Percentiles rank a stretch among this genome's conserved stretches.
Conservation (phyloP, 2,329 filamentous ascomycete genomes). For the Tolypocladium ophioglossoides region DNA sequence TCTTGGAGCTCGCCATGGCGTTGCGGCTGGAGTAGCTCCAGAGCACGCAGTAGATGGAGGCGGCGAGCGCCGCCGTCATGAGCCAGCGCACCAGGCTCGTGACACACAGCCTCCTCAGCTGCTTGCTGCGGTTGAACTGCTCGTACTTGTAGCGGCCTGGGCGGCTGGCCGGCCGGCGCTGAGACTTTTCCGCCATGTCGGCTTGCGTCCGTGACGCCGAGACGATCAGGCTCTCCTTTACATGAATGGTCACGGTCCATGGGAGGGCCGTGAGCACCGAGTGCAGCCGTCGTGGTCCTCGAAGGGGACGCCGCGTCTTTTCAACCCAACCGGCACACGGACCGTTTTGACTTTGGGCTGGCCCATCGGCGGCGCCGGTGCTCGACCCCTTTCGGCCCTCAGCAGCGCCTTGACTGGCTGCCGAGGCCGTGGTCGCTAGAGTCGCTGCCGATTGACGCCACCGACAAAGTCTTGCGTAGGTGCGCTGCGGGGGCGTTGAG, state of each 20-base stretch:
- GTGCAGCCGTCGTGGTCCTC: not conserved
- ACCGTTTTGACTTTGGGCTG: not conserved
- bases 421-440: no score
- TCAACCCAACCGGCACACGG: no score
- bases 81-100: constrained; percentile 14
- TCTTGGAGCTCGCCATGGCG: constrained; percentile 21
- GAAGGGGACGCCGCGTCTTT: no score
- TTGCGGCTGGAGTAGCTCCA: constrained; percentile 14
- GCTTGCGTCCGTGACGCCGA: not conserved
- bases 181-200: not conserved
- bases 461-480: no score
- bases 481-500: not conserved
- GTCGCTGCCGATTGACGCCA: not conserved
- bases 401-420: no score
- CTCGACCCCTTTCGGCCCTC: not conserved
- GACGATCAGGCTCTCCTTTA: not conserved
- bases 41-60: constrained; percentile 17
- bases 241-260: not conserved
- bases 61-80: constrained; percentile 16
- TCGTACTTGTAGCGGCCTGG: constrained; percentile 9
- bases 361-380: not conserved
- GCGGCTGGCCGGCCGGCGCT: not conserved
- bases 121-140: constrained; percentile 8
- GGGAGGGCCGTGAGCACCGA: not conserved
- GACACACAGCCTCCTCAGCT: constrained; percentile 9